These are phyloP conservation scores for Trichosporon ovoides DNA, from an alignment of 1,284 basidiomycete species.

Conservation along the genomic window DNA sequence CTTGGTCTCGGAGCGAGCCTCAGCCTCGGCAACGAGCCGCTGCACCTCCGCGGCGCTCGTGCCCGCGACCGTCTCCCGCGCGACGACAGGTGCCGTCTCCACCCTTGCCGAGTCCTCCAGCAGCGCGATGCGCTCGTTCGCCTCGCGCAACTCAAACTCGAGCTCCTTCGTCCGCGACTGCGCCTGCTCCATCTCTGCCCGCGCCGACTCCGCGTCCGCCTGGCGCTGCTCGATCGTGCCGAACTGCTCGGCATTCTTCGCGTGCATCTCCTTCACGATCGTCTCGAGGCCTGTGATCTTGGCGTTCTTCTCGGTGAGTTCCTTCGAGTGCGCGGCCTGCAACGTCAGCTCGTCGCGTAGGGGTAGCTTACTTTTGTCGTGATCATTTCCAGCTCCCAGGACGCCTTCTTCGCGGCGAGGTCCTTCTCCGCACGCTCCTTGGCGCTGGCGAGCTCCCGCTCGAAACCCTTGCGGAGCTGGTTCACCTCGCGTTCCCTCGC, in stretches of 20 bases:
- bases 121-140: constrained; percentile 62
- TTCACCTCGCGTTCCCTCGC: constrained; percentile 67
- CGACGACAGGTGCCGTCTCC: constrained; percentile 1
- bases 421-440: constrained; percentile 71
- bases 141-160: constrained; percentile 76
- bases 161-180: constrained; percentile 73
- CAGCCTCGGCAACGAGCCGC: constrained; percentile 67
- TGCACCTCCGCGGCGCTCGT: constrained; percentile 60
- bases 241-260: constrained; percentile 72
- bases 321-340: constrained; percentile 67
- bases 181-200: constrained; percentile 64
- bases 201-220: constrained; percentile 76
- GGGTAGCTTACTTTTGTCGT: constrained; percentile 60
- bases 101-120: constrained; percentile 57
- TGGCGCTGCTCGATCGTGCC: constrained; percentile 77
- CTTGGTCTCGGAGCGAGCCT: constrained; percentile 68
- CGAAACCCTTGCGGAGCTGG: constrained; percentile 65
- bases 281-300: constrained; percentile 66
- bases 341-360: neutral
- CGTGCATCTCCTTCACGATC: constrained; percentile 61
- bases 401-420: constrained; percentile 58
- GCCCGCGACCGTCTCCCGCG: neutral
- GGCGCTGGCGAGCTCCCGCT: constrained; percentile 61
- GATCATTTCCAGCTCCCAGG: constrained; percentile 70
- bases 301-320: constrained; percentile 58